These are phyloP conservation scores for Aspergillus caelatus DNA, from an alignment of 2,329 filamentous ascomycete genomes.

Conservation along the genomic window DNA sequence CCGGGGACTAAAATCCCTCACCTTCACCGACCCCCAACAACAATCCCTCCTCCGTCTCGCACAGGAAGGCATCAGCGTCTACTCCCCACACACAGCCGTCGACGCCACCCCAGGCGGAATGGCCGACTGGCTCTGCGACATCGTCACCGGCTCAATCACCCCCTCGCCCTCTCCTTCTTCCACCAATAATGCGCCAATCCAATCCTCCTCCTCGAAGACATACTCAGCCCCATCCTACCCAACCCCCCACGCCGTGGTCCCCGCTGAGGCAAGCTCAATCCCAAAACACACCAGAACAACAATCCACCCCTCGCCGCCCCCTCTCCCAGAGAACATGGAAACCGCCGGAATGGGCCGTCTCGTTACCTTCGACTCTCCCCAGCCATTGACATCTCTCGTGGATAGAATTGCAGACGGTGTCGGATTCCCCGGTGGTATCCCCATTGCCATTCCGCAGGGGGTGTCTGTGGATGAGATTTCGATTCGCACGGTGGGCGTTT, in stretches of 20 bases:
- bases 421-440: slow-evolving; percentile 67
- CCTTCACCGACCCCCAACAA: slow-evolving; percentile 82
- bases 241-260: slow-evolving; percentile 28
- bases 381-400: slow-evolving; percentile 61
- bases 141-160: slow-evolving; percentile 63
- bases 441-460: slow-evolving; percentile 65
- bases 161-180: neutral
- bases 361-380: slow-evolving; percentile 56
- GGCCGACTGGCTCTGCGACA: slow-evolving; percentile 91
- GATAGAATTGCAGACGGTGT: slow-evolving; percentile 63
- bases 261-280: slow-evolving; percentile 29
- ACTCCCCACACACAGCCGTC: slow-evolving; percentile 92
- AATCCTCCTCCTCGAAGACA: slow-evolving; percentile 30
- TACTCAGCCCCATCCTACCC: slow-evolving; percentile 48
- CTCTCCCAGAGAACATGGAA: slow-evolving; percentile 42
- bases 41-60: slow-evolving; percentile 78
- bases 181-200: slow-evolving; percentile 11
- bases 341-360: slow-evolving; percentile 65
- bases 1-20: slow-evolving; percentile 85
- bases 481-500: slow-evolving; percentile 77
- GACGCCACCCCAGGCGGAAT: slow-evolving; percentile 84
- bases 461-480: slow-evolving; percentile 55
- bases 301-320: slow-evolving; percentile 52
- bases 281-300: slow-evolving; percentile 56
- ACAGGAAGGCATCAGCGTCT: slow-evolving; percentile 88